Evolutionary conservation across 2,329 filamentous ascomycete species (phyloP).

Genomic region (Madurella mycetomatis): DNA sequence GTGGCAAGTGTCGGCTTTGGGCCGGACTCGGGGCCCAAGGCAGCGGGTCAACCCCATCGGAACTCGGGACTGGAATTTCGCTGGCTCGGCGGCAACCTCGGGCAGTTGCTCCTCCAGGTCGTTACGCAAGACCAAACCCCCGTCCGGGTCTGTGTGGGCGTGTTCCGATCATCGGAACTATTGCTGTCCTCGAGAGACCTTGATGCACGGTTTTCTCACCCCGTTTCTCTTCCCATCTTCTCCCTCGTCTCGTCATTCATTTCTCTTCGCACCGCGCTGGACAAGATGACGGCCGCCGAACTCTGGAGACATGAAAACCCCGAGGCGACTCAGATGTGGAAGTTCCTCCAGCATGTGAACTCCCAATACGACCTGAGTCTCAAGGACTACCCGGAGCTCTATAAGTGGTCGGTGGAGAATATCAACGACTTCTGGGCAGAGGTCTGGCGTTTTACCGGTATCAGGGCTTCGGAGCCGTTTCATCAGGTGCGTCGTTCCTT

Average conservation of each 20-base stretch:
- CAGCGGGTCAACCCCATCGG: conserved; percentile 11
- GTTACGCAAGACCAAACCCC: background rate
- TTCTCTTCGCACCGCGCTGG: background rate
- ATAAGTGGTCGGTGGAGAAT: conserved; percentile 78
- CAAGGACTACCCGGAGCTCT: conserved; percentile 66
- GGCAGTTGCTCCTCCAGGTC: conserved; percentile 1
- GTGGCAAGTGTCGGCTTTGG: conserved; percentile 24
- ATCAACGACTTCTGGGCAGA: conserved; percentile 77
- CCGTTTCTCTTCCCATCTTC: too few species aligned
- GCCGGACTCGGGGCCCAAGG: conserved; percentile 1
- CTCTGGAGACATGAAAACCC: conserved; percentile 71
- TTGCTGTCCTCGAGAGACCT: background rate
- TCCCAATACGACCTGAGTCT: conserved; percentile 60
- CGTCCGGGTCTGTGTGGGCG: background rate
- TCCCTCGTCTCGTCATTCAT: background rate
- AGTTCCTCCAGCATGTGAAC: conserved; percentile 67
- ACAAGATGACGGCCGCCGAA: conserved; percentile 34
- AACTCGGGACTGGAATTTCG: conserved; percentile 7
- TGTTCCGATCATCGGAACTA: background rate
- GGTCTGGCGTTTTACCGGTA: conserved; percentile 76
- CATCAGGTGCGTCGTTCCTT: conserved; percentile 45
- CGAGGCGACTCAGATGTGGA: conserved; percentile 63
- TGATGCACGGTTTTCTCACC: too few species aligned
- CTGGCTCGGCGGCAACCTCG: conserved; percentile 5
- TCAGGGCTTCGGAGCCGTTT: conserved; percentile 63